phyloP scores from a whole-genome alignment of 148 eudicot genomes.

The Fagopyrum esculentum region DNA sequence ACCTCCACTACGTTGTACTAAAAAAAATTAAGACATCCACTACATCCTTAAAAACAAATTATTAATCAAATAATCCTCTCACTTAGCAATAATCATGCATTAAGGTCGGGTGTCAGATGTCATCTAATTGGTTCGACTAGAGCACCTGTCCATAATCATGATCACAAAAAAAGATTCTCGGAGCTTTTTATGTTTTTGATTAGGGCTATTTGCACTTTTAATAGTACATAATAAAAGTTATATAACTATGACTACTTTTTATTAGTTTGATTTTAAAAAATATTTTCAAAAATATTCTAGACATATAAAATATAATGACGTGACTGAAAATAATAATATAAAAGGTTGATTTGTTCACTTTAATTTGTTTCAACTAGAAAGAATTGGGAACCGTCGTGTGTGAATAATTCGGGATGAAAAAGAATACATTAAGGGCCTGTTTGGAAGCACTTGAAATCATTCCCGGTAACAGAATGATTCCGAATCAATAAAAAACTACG shows the following conservation, averaged over 20 bases:
- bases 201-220: neutral
- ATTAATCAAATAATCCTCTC: neutral
- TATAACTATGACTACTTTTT: too few species aligned
- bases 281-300: too few species aligned
- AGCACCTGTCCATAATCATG: constrained; percentile 10
- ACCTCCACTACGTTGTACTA: neutral
- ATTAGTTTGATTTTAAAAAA: too few species aligned
- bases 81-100: neutral
- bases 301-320: neutral
- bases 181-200: constrained; percentile 9
- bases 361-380: neutral
- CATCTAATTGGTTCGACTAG: constrained; percentile 1
- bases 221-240: too few species aligned
- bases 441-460: too few species aligned
- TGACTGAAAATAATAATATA: neutral
- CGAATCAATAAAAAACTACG: too few species aligned
- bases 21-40: neutral
- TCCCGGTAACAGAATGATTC: too few species aligned
- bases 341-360: neutral
- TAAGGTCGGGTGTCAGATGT: neutral
- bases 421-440: neutral
- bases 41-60: constrained; percentile 9
- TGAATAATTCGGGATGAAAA: neutral
- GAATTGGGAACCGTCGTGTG: neutral
- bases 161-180: constrained; percentile 11